Conservation (phyloP, 352 stramenopile genomes). For the Globisporangium okanoganense region DNA sequence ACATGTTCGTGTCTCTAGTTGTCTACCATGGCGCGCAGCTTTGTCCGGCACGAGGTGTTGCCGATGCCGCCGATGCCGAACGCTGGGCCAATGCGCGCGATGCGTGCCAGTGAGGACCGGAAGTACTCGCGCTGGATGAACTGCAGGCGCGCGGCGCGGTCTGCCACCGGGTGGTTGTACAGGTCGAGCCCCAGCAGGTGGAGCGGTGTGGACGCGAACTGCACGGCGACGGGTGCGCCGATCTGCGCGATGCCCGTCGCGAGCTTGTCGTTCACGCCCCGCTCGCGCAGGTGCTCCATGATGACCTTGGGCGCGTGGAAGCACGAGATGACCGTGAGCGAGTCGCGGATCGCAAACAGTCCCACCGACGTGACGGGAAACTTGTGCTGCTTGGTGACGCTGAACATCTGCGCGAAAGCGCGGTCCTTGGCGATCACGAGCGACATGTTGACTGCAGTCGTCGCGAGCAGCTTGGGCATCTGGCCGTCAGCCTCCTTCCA, state of each 20-base stretch:
- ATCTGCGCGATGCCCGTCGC: constrained; percentile 72
- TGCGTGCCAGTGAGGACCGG: constrained; percentile 77
- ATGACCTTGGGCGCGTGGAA: constrained; percentile 84
- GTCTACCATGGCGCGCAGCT: constrained; percentile 34
- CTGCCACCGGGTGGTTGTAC: constrained; percentile 77
- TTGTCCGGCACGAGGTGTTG: constrained; percentile 65
- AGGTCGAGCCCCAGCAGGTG: constrained; percentile 87
- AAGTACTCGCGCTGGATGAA: constrained; percentile 84
- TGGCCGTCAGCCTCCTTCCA: constrained; percentile 58
- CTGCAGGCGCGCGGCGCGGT: constrained; percentile 27
- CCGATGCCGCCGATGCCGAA: constrained; percentile 89
- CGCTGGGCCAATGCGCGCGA: constrained; percentile 83
- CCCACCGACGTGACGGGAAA: constrained; percentile 78
- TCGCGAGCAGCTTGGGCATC: constrained; percentile 85
- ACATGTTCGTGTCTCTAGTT: constrained; percentile 13
- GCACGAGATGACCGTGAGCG: constrained; percentile 78
- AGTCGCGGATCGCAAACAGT: constrained; percentile 85
- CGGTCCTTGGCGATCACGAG: constrained; percentile 88
- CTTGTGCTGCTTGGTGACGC: constrained; percentile 62
- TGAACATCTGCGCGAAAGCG: constrained; percentile 89
- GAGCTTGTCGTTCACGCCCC: constrained; percentile 38
- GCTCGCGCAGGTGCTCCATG: constrained; percentile 52
- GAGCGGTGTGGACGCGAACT: constrained; percentile 89
- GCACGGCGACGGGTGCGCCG: constrained; percentile 72
- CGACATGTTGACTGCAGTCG: constrained; percentile 88